Conservation (phyloP, 2,329 filamentous ascomycete genomes). For the Xylariaceae sp. region DNA sequence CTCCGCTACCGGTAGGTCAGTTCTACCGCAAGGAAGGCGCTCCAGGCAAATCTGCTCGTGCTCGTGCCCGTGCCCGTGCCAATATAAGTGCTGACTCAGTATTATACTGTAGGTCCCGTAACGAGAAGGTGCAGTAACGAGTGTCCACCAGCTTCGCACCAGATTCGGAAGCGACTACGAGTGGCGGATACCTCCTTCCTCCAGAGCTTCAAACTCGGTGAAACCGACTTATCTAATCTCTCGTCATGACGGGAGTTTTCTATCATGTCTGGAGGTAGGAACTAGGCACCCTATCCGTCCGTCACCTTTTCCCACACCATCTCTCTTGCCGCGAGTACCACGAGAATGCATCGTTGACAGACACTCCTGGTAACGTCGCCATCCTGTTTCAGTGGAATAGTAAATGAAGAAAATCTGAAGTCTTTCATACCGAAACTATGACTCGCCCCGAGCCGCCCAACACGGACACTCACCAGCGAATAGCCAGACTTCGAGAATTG, state of each 20-base stretch:
- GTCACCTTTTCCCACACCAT: background rate
- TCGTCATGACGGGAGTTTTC: background rate
- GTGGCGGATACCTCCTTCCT: too few relatives aligned
- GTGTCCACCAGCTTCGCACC: too few relatives aligned
- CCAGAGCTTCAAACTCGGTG: too few relatives aligned
- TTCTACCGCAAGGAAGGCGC: too few relatives aligned
- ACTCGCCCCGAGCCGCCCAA: slow-evolving; percentile 9
- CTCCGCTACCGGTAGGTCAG: too few relatives aligned
- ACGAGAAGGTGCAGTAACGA: too few relatives aligned
- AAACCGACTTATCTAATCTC: background rate
- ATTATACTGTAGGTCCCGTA: too few relatives aligned
- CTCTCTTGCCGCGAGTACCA: background rate
- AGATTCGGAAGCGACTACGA: too few relatives aligned
- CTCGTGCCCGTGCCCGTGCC: too few relatives aligned
- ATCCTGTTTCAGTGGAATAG: background rate
- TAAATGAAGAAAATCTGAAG: background rate
- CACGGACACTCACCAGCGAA: slow-evolving; percentile 6
- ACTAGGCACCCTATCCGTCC: background rate
- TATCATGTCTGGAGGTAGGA: background rate
- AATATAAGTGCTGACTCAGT: too few relatives aligned
- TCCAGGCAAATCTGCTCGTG: too few relatives aligned
- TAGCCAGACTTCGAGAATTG: slow-evolving; percentile 9
- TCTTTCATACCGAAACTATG: slow-evolving; percentile 9
- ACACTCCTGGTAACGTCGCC: background rate
- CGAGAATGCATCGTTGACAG: background rate